Evolutionary conservation across 192 early-diverging fungal species (phyloP).

Genomic region (Haplosporangium gracile): DNA sequence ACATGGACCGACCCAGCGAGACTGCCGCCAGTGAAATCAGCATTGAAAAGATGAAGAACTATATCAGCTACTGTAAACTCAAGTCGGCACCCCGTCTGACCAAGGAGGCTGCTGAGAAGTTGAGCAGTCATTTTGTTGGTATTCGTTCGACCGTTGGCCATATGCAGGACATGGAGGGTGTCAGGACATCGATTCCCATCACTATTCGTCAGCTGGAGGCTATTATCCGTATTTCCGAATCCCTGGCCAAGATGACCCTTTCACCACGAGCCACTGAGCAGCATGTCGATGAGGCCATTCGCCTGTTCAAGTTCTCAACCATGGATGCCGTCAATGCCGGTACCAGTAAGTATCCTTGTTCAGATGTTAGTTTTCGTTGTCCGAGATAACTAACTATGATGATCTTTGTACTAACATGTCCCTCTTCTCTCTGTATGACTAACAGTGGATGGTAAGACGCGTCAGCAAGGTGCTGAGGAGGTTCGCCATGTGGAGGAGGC

Average conservation of each 20-base stretch:
- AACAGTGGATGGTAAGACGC: constrained; percentile 83
- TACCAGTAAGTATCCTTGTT: constrained; percentile 65
- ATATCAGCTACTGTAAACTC: constrained; percentile 95
- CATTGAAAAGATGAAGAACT: constrained; percentile 95
- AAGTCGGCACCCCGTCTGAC: constrained; percentile 96
- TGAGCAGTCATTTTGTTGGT: constrained; percentile 93
- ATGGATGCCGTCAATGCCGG: constrained; percentile 97
- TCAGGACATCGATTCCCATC: constrained; percentile 93
- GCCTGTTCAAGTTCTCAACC: constrained; percentile 97
- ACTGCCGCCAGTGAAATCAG: constrained; percentile 87
- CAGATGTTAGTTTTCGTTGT: neutral
- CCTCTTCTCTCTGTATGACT: constrained; percentile 6
- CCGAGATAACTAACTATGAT: neutral
- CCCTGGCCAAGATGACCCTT: constrained; percentile 95
- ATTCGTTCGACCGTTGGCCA: constrained; percentile 88
- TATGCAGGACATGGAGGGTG: constrained; percentile 78
- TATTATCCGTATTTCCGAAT: constrained; percentile 98
- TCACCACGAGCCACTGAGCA: constrained; percentile 84
- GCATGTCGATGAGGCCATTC: constrained; percentile 98
- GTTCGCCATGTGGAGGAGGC: constrained; percentile 87
- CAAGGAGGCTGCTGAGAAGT: constrained; percentile 89
- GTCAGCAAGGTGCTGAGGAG: constrained; percentile 78
- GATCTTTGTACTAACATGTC: neutral
- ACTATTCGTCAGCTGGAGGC: constrained; percentile 99
- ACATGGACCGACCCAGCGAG: constrained; percentile 82